Conservation (phyloP, 1,139 yeast species). For the Saccharomyces pastorianus region DNA sequence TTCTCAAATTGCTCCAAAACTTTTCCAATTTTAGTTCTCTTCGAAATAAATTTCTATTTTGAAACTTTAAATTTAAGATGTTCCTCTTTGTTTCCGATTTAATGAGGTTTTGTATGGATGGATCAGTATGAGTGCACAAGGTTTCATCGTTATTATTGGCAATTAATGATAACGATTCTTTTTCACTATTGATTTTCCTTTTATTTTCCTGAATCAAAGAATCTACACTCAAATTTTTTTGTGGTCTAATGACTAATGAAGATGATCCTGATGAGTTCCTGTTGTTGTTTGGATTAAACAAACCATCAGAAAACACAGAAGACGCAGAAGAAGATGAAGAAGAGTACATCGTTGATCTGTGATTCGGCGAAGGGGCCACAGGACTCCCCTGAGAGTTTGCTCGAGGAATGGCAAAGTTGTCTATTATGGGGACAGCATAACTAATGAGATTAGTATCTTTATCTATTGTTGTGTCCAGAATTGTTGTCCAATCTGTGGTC, state of each 20-base stretch:
- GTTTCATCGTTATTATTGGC: neutral
- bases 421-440: constrained; percentile 4
- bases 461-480: constrained; percentile 1
- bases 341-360: neutral
- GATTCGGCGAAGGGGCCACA: neutral
- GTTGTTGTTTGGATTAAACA: neutral
- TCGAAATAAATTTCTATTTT: constrained; percentile 1
- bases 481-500: constrained; percentile 4
- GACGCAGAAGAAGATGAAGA: constrained; percentile 2
- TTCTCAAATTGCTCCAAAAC: neutral
- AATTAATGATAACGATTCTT: constrained; percentile 2
- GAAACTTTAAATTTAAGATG: neutral
- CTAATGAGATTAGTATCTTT: neutral
- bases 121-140: neutral
- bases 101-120: neutral
- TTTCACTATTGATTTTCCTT: neutral
- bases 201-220: constrained; percentile 6
- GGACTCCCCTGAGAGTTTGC: neutral
- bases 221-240: constrained; percentile 3
- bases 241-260: neutral
- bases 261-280: neutral
- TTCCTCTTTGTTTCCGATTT: constrained; percentile 1
- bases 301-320: constrained; percentile 1
- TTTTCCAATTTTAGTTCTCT: constrained; percentile 1
- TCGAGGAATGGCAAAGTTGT: neutral